phyloP scores from a whole-genome alignment of 441 rosid genomes.

The Eruca vesicaria region DNA sequence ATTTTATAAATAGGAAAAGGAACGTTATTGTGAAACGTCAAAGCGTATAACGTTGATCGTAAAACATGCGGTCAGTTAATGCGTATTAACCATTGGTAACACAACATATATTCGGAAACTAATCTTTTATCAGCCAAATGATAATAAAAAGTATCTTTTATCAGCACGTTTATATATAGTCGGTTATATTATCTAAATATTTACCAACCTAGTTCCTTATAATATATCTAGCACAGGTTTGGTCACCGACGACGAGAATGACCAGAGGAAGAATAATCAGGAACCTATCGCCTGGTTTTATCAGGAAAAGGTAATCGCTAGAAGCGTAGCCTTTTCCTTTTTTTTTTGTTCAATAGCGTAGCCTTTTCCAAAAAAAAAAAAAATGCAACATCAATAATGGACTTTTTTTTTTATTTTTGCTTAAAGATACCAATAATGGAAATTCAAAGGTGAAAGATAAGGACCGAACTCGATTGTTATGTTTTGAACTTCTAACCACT shows the following conservation, averaged over 20 bases:
- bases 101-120: background rate
- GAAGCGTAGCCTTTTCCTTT: too few relatives aligned
- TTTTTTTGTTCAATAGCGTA: too few relatives aligned
- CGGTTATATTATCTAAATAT: background rate
- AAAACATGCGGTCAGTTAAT: background rate
- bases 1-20: background rate
- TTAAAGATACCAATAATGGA: background rate
- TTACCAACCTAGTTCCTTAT: background rate
- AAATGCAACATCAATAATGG: background rate
- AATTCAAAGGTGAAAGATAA: background rate
- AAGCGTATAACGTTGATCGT: background rate
- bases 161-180: background rate
- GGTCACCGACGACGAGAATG: background rate
- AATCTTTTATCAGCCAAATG: background rate
- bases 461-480: background rate
- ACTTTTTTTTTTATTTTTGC: background rate
- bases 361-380: background rate
- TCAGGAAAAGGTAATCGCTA: background rate
- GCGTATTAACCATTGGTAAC: background rate
- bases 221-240: background rate
- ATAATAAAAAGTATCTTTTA: too few relatives aligned
- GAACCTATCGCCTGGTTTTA: background rate
- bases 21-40: background rate
- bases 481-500: background rate
- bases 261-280: background rate